A percentile compares a stretch with the other conserved stretches of the same genome.
These are phyloP conservation scores for Macrophomina phaseolina DNA, from an alignment of 2,329 filamentous ascomycete species.

Conservation along the genomic window DNA sequence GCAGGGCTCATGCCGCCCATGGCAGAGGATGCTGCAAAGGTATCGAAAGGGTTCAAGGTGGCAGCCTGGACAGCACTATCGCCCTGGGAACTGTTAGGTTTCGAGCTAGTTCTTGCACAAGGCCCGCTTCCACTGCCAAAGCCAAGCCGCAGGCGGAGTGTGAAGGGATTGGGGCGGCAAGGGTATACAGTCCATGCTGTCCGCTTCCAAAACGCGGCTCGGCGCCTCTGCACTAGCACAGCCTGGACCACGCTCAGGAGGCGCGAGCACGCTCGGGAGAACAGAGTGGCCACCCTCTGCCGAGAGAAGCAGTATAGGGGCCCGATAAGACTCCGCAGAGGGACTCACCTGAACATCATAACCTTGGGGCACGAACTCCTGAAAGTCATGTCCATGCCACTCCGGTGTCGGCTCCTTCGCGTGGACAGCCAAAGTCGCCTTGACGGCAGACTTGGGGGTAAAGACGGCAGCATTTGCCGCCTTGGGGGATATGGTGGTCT, in stretches of 20 bases:
- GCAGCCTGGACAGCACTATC: constrained; percentile 39
- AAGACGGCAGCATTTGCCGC: constrained; percentile 88
- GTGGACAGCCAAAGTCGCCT: constrained; percentile 38
- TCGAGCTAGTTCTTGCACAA: neutral
- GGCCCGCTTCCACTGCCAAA: no score
- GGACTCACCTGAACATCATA: constrained; percentile 57
- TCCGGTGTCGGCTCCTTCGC: constrained; percentile 54
- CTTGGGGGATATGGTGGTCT: constrained; percentile 83
- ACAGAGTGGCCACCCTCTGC: neutral
- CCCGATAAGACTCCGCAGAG: constrained; percentile 15
- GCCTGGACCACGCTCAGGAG: constrained; percentile 22
- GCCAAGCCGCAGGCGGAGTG: neutral
- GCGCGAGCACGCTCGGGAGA: neutral
- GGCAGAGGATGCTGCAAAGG: constrained; percentile 47
- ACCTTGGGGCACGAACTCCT: constrained; percentile 62
- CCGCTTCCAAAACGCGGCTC: neutral
- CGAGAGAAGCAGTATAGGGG: neutral
- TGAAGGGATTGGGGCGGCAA: neutral
- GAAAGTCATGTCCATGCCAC: constrained; percentile 55
- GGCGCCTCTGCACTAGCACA: constrained; percentile 5
- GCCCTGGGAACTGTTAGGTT: constrained; percentile 34
- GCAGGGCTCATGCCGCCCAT: constrained; percentile 42
- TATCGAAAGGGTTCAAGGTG: constrained; percentile 49
- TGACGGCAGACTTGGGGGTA: constrained; percentile 66
- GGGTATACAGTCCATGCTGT: constrained; percentile 1